Conservation (phyloP, 805 yeast species). For the Lachancea dasiensis region DNA sequence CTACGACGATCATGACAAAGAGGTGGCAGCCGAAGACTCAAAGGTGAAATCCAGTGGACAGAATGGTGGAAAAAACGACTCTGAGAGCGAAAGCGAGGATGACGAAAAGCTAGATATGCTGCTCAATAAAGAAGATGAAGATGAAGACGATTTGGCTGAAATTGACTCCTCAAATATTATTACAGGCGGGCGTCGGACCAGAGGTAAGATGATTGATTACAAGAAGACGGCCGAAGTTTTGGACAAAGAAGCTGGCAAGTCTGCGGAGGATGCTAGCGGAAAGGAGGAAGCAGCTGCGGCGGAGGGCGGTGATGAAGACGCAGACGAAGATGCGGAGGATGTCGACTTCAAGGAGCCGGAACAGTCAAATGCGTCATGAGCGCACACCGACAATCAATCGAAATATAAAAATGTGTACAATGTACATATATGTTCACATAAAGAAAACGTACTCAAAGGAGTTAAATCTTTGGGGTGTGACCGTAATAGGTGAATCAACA, state of each 20-base stretch:
- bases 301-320: constrained; percentile 38
- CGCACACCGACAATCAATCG: too few species aligned
- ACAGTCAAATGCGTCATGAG: too few species aligned
- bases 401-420: constrained; percentile 8
- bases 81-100: constrained; percentile 45
- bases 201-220: constrained; percentile 85
- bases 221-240: constrained; percentile 71
- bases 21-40: constrained; percentile 48
- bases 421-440: neutral
- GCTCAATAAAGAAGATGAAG: constrained; percentile 53
- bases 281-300: constrained; percentile 43
- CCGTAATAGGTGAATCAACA: too few species aligned
- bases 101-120: constrained; percentile 46
- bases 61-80: constrained; percentile 35
- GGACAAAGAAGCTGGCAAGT: constrained; percentile 36
- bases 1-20: constrained; percentile 58
- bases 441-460: neutral
- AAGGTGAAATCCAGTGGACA: constrained; percentile 25
- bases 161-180: constrained; percentile 81
- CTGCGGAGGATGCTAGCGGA: neutral
- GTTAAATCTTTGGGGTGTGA: too few species aligned
- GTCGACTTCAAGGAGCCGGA: constrained; percentile 19
- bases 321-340: constrained; percentile 12
- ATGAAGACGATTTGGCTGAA: constrained; percentile 73
- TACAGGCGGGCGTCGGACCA: constrained; percentile 79